Conservation (phyloP, 306 rosid genomes). For the Medicago truncatula region DNA sequence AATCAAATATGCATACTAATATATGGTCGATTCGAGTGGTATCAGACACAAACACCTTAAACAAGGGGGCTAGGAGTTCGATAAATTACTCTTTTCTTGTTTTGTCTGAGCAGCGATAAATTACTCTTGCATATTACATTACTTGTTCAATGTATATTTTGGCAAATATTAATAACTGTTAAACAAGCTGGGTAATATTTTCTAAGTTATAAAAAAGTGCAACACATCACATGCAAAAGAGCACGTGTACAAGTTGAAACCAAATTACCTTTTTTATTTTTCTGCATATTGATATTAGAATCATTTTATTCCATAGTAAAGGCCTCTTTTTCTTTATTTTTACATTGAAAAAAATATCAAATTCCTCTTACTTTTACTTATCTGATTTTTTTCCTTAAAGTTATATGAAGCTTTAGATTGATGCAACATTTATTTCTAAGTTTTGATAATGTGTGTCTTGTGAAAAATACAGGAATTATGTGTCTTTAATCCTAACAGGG, state of each 20-base stretch:
- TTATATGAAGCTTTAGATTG: background rate
- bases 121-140: too few species aligned
- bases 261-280: background rate
- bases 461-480: conserved; percentile 59
- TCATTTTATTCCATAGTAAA: background rate
- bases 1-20: too few species aligned
- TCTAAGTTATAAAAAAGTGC: too few species aligned
- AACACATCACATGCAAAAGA: background rate
- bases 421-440: conserved; percentile 16
- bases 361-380: background rate
- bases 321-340: background rate
- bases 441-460: background rate
- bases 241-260: background rate
- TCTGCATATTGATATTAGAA: background rate
- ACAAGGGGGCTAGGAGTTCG: too few species aligned
- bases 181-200: too few species aligned
- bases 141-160: too few species aligned
- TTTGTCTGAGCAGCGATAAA: too few species aligned
- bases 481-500: conserved; percentile 56
- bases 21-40: too few species aligned
- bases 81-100: too few species aligned
- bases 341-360: background rate
- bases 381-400: background rate
- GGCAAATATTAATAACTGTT: too few species aligned
- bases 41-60: too few species aligned